Base-by-base conservation (phyloP, 2,329 filamentous ascomycete species). In the Colletotrichum tanaceti region DNA sequence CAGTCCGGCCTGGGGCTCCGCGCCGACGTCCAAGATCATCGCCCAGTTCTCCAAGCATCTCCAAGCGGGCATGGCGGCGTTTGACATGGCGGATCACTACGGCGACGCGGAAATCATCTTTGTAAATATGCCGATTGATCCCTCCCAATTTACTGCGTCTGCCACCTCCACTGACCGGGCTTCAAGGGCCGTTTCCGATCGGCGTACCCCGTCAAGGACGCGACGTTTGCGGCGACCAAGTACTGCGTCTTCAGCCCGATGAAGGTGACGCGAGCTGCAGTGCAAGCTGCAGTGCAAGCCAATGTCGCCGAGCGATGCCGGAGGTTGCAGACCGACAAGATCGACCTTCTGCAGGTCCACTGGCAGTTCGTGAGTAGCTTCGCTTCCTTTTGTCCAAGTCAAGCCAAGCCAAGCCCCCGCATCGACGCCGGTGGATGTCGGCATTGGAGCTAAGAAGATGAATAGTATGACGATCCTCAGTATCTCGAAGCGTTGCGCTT, bases 81-180 rank as follows among this genome's bases (percentile, higher is more conserved):
- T 75, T 13, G 77, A 79, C 49, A 79, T 80, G 78, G 78, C 78
- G 3, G 77, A 79, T 54, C 78, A 79, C 50, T 79, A 80, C 58
- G 59, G 64, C n/a, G 64, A 67, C 32, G 64, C 64, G 2, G 64
- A 67, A 5, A 57, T 67, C 6, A 53, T 67, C 38, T 67, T 67
- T 28, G 76, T 77, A 65, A 63, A 76, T 43, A 41, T 3, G 5
- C 10, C 18, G 5, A n/a, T n/a, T n/a, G n/a, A n/a, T n/a, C n/a
- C n/a, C n/a, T n/a, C n/a, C n/a, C n/a, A n/a, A n/a, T 22, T 9
- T 38, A 2, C 9, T 32, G 6, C 5, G 3, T 6, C 5, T 1
- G 20, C 28, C 7, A 3, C 18, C 16, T 5, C 11, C 28, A 3
- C 38, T 63, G 20, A 24, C 16, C 28, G 75, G 74, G 74, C 74